phyloP scores from a whole-genome alignment of 1,284 basidiomycete species.

The Trichosporon sp. region DNA sequence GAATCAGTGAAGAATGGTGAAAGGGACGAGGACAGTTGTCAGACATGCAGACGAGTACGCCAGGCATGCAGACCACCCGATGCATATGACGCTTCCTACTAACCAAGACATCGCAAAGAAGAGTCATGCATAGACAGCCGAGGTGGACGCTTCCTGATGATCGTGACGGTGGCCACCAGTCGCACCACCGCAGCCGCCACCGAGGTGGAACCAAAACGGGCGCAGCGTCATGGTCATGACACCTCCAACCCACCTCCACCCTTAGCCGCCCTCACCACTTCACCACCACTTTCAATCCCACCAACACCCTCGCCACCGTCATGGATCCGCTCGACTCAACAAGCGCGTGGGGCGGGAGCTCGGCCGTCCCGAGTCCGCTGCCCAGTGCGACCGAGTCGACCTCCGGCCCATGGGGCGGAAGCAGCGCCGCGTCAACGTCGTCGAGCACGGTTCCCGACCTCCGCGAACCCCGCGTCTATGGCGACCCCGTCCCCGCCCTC shows the following conservation, averaged over 20 bases:
- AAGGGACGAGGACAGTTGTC: too few relatives aligned
- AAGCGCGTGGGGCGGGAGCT: constrained; percentile 7
- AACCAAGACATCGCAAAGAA: background rate
- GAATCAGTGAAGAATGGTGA: too few relatives aligned
- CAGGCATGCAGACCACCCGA: background rate
- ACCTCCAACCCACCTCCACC: constrained; percentile 2
- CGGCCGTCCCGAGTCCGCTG: background rate
- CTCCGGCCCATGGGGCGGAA: background rate
- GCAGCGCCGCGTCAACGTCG: background rate
- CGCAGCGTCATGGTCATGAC: background rate
- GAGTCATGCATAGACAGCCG: background rate
- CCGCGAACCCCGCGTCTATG: constrained; percentile 51
- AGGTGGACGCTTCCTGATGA: background rate
- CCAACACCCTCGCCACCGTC: background rate
- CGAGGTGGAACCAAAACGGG: constrained; percentile 3
- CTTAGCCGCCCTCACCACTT: background rate
- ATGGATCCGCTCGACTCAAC: constrained; percentile 17
- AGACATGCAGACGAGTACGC: too few relatives aligned
- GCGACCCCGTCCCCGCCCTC: constrained; percentile 45
- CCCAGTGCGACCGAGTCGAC: background rate
- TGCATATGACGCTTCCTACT: background rate
- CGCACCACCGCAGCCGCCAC: background rate
- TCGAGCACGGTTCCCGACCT: constrained; percentile 25
- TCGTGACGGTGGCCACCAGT: background rate
- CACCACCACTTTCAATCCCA: background rate